Percentiles rank a stretch among this genome's conserved stretches.
phyloP scores from a whole-genome alignment of 495 filamentous ascomycete species.

The Lentithecium fluviatile region DNA sequence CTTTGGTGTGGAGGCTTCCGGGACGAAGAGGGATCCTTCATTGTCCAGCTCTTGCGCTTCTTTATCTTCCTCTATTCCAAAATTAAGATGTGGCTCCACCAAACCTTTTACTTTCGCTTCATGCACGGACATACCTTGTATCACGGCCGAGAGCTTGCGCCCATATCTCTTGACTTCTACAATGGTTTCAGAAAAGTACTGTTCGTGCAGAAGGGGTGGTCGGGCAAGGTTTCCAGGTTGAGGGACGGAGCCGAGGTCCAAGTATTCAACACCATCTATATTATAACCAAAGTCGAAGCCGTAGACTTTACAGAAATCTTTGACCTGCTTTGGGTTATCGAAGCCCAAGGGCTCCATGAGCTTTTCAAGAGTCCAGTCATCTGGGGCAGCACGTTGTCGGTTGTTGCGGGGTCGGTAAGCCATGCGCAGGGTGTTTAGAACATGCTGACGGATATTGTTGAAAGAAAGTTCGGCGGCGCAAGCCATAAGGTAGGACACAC shows the following conservation, averaged over 20 bases:
- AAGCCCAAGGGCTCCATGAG: conserved; percentile 68
- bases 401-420: conserved; percentile 52
- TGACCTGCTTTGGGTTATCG: conserved; percentile 68
- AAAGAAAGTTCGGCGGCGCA: conserved; percentile 93
- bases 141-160: conserved; percentile 22
- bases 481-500: conserved; percentile 85
- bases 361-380: conserved; percentile 71
- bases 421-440: conserved; percentile 67
- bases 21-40: conserved; percentile 19
- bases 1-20: background rate
- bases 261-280: conserved; percentile 35
- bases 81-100: conserved; percentile 14
- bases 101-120: conserved; percentile 19
- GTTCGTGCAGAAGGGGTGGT: background rate
- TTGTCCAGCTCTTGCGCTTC: background rate
- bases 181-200: conserved; percentile 19
- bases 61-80: background rate
- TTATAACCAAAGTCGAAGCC: conserved; percentile 58
- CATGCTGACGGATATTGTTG: conserved; percentile 70
- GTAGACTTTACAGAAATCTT: conserved; percentile 67
- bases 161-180: conserved; percentile 31
- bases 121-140: conserved; percentile 26
- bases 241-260: conserved; percentile 40
- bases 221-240: background rate
- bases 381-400: conserved; percentile 47